Evolutionary conservation across 1,284 basidiomycete species (phyloP).

Genomic region (Agroathelia rolfsii): DNA sequence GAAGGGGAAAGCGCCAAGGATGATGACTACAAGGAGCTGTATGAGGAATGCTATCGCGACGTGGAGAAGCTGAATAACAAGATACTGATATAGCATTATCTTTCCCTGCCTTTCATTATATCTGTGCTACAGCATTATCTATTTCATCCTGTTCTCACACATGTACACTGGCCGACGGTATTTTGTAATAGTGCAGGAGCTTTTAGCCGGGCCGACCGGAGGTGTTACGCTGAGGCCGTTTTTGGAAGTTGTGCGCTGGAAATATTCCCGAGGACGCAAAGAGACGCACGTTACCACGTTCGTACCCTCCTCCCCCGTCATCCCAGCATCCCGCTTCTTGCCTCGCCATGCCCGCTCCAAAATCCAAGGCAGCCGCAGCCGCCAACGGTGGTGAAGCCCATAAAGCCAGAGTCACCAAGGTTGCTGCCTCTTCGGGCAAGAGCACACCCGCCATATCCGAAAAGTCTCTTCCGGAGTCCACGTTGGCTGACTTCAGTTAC

Average conservation of each 20-base stretch:
- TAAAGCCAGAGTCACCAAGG: conserved; percentile 27
- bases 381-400: conserved; percentile 28
- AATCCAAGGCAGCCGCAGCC: conserved; percentile 42
- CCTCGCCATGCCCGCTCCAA: conserved; percentile 36
- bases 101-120: conserved; percentile 3
- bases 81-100: conserved; percentile 45
- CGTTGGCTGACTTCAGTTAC: conserved; percentile 30
- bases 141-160: background rate
- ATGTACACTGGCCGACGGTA: conserved; percentile 1
- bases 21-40: conserved; percentile 77
- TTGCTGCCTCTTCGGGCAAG: conserved; percentile 20
- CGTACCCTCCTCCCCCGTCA: conserved; percentile 15
- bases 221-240: background rate
- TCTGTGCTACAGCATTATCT: conserved; percentile 10
- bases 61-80: conserved; percentile 73
- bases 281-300: conserved; percentile 8
- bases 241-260: no score
- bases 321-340: conserved; percentile 14
- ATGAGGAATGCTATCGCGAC: conserved; percentile 79
- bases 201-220: conserved; percentile 5
- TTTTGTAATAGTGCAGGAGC: conserved; percentile 3
- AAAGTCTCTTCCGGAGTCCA: conserved; percentile 37
- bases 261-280: conserved; percentile 1
- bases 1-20: conserved; percentile 55
- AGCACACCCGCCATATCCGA: conserved; percentile 30